phyloP scores from a whole-genome alignment of 2,329 filamentous ascomycete species.

The Fusarium napiforme region DNA sequence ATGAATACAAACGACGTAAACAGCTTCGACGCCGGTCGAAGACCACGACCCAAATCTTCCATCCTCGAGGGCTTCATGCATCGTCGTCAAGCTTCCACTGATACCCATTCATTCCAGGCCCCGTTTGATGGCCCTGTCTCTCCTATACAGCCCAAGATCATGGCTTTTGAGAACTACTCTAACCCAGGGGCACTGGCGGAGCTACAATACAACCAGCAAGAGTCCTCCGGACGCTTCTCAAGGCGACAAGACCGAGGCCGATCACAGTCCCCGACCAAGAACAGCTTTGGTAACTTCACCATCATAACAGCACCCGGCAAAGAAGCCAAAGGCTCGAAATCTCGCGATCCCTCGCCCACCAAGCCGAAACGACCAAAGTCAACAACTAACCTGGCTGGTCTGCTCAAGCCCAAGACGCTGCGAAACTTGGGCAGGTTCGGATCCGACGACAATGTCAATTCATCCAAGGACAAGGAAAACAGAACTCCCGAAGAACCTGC shows the following conservation, averaged over 20 bases:
- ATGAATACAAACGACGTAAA: conserved; percentile 25
- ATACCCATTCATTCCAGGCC: conserved; percentile 48
- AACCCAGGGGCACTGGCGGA: conserved; percentile 64
- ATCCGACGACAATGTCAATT: conserved; percentile 62
- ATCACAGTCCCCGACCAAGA: conserved; percentile 59
- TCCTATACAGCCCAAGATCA: conserved; percentile 44
- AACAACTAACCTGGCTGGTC: conserved; percentile 79
- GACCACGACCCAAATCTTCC: conserved; percentile 60
- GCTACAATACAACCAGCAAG: conserved; percentile 66
- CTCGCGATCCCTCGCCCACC: conserved; percentile 61
- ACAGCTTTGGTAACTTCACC: conserved; percentile 53
- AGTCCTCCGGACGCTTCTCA: conserved; percentile 53
- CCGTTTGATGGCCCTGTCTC: conserved; percentile 40
- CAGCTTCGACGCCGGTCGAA: conserved; percentile 41
- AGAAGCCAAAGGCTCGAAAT: conserved; percentile 55
- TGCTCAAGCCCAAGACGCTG: conserved; percentile 80
- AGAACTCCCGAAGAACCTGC: conserved; percentile 63
- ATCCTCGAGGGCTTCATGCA: conserved; percentile 63
- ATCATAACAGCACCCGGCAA: conserved; percentile 56
- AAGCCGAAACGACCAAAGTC: conserved; percentile 86
- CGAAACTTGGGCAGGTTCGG: conserved; percentile 70
- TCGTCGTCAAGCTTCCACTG: conserved; percentile 60
- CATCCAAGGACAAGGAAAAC: conserved; percentile 83
- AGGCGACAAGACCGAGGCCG: conserved; percentile 51
- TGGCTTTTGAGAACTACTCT: conserved; percentile 50